Evolutionary conservation across 2,329 filamentous ascomycete species (phyloP).

Genomic region (Apiospora hydei): DNA sequence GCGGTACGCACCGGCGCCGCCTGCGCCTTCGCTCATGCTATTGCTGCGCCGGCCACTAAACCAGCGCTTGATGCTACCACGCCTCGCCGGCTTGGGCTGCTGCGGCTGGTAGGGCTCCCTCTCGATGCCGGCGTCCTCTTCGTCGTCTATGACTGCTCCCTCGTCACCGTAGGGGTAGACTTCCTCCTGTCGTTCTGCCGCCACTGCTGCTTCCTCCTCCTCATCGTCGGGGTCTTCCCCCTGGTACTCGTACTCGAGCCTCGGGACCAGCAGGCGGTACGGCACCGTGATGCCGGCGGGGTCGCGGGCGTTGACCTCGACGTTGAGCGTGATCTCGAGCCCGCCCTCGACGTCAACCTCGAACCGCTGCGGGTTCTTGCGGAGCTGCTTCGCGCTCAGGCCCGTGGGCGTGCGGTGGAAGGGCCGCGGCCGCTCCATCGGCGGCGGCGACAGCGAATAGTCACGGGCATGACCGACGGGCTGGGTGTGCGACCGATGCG

Average conservation of each 20-base stretch:
- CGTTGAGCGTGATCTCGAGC: conserved; percentile 85
- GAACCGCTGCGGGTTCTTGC: conserved; percentile 57
- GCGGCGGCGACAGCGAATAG: conserved; percentile 25
- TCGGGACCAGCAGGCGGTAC: conserved; percentile 86
- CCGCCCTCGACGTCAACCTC: conserved; percentile 82
- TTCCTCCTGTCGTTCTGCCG: neutral
- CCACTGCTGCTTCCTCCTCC: conserved; percentile 10
- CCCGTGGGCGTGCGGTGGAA: conserved; percentile 78
- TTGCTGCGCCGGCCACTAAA: conserved; percentile 33
- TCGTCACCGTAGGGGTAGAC: neutral
- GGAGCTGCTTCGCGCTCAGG: conserved; percentile 67
- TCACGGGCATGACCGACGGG: conserved; percentile 29
- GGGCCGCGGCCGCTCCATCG: conserved; percentile 35
- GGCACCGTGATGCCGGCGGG: conserved; percentile 87
- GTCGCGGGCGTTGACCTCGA: conserved; percentile 86
- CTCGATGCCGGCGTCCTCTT: conserved; percentile 24
- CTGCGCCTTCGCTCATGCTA: conserved; percentile 20
- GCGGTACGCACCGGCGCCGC: neutral
- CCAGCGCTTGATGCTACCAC: conserved; percentile 33
- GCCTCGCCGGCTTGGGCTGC: conserved; percentile 9
- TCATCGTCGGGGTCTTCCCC: conserved; percentile 40
- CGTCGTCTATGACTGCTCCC: neutral
- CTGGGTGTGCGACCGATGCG: conserved; percentile 38
- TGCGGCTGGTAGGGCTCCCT: neutral
- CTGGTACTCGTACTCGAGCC: conserved; percentile 68